A percentile compares a stretch with the other conserved stretches of the same genome.
phyloP scores from a whole-genome alignment of 257 asterid species.

The Nicotiana noctiflora region DNA sequence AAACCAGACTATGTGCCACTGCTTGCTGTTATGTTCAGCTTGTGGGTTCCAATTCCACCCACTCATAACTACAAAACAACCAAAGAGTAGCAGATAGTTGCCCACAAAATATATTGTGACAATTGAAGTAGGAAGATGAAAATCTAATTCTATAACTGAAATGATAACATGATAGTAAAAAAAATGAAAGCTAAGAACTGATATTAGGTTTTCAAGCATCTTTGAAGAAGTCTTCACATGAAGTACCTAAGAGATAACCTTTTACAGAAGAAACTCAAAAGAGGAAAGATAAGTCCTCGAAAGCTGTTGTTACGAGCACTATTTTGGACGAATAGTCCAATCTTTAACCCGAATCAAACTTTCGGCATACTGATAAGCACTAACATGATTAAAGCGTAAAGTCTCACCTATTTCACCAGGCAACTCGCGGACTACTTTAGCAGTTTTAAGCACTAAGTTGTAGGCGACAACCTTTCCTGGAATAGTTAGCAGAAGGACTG shows the following conservation, averaged over 20 bases:
- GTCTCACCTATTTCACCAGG: not conserved
- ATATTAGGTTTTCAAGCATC: not conserved
- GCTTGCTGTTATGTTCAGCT: too few species aligned
- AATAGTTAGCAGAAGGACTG: not conserved
- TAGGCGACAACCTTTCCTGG: conserved; percentile 8
- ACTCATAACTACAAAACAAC: too few species aligned
- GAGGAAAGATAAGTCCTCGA: not conserved
- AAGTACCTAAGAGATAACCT: not conserved
- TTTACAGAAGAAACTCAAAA: not conserved
- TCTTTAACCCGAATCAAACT: not conserved
- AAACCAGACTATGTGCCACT: too few species aligned
- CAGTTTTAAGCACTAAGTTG: not conserved
- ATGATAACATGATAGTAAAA: not conserved
- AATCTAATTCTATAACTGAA: not conserved
- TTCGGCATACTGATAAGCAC: not conserved
- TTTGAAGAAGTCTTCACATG: not conserved
- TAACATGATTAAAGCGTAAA: too few species aligned
- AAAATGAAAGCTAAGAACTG: not conserved
- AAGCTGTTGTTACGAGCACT: not conserved
- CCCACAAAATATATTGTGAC: not conserved
- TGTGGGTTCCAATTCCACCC: too few species aligned
- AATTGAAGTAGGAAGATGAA: not conserved
- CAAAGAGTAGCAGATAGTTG: not conserved
- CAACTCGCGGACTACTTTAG: not conserved
- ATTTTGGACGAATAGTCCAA: not conserved